Conservation (phyloP, 2,329 filamentous ascomycete genomes). For the Elsinoe batatas region DNA sequence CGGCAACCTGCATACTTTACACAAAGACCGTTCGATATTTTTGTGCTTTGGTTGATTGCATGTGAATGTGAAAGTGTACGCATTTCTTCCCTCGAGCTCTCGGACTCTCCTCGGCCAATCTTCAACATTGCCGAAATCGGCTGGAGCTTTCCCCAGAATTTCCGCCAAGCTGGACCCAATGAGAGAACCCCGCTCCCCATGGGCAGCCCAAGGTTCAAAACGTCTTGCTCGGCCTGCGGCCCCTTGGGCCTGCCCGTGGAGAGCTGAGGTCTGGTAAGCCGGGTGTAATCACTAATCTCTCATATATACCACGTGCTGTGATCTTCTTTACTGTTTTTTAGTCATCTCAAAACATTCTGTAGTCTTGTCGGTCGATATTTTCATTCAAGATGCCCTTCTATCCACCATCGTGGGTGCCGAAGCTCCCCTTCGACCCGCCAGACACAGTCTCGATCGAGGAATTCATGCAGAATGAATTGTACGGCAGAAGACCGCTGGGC, state of each 20-base stretch:
- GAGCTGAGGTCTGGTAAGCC: neutral
- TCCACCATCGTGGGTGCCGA: constrained; percentile 52
- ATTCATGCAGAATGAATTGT: constrained; percentile 64
- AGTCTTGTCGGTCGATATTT: neutral
- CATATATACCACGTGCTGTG: neutral
- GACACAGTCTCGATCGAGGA: constrained; percentile 65
- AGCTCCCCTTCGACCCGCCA: constrained; percentile 55
- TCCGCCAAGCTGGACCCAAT: neutral
- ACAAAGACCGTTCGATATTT: too few species aligned
- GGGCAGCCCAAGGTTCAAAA: neutral
- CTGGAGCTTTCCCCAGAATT: constrained; percentile 4
- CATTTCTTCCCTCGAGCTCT: too few species aligned
- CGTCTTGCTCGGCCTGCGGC: neutral
- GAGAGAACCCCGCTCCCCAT: constrained; percentile 6
- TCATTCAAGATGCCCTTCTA: constrained; percentile 41
- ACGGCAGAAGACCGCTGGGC: constrained; percentile 55
- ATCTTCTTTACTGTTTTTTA: neutral
- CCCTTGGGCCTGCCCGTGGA: too few species aligned
- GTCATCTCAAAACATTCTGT: neutral
- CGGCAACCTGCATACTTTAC: too few species aligned
- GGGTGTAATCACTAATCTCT: neutral
- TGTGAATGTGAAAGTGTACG: too few species aligned
- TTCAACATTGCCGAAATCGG: neutral
- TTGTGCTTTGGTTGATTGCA: too few species aligned
- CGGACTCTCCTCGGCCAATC: too few species aligned